Percentiles rank a stretch among this genome's conserved stretches.
Evolutionary conservation across 176 grass and related monocot genomes (phyloP).

Genomic region (Oryza coarctata): DNA sequence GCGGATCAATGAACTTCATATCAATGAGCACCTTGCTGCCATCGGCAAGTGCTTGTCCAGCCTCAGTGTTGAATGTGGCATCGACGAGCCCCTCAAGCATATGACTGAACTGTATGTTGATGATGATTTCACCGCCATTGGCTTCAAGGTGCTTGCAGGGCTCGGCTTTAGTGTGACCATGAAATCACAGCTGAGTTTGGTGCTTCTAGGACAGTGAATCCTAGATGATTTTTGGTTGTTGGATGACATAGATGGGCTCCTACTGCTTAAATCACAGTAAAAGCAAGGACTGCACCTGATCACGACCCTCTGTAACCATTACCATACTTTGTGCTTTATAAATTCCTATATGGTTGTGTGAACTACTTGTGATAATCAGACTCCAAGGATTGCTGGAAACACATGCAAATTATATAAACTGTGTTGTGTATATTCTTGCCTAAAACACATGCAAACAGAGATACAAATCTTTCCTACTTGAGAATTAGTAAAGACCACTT

Average conservation of each 20-base stretch:
- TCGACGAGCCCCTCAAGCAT: too few species aligned
- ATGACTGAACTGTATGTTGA: not conserved
- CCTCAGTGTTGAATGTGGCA: not conserved
- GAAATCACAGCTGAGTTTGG: not conserved
- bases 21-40: not conserved
- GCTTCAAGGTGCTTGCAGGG: not conserved
- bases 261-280: not conserved
- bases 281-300: not conserved
- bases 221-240: not conserved
- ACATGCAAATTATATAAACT: not conserved
- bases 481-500: not conserved
- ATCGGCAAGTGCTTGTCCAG: not conserved
- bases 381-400: not conserved
- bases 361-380: not conserved
- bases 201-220: not conserved
- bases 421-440: not conserved
- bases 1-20: not conserved
- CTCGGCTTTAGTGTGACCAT: not conserved
- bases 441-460: slow-evolving; percentile 19
- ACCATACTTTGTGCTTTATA: not conserved
- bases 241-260: not conserved
- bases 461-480: not conserved
- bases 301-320: not conserved
- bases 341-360: not conserved
- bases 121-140: not conserved